Conservation (phyloP, 305 asterid genomes). For the Fraxinus albicans region DNA sequence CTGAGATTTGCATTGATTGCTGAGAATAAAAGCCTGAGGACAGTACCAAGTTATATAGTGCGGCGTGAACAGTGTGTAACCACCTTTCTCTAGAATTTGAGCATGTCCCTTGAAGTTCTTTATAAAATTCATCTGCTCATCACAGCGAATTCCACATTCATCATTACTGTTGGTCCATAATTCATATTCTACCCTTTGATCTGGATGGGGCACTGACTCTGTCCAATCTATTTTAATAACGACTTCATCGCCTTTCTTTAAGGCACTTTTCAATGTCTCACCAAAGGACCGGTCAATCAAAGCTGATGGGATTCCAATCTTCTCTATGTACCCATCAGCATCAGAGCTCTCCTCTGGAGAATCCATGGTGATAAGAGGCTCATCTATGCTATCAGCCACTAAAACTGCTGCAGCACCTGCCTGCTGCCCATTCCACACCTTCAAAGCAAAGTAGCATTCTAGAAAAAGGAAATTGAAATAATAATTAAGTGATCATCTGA, state of each 20-base stretch:
- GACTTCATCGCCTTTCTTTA: slow-evolving; percentile 49
- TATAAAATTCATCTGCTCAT: slow-evolving; percentile 73
- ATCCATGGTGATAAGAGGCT: slow-evolving; percentile 84
- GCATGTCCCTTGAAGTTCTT: slow-evolving; percentile 79
- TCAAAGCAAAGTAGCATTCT: slow-evolving; percentile 86
- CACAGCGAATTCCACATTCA: slow-evolving; percentile 85
- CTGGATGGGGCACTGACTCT: slow-evolving; percentile 87
- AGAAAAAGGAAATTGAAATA: slow-evolving; percentile 3
- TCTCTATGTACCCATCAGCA: slow-evolving; percentile 67
- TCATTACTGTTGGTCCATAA: slow-evolving; percentile 87
- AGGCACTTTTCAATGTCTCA: slow-evolving; percentile 46
- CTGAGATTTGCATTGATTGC: slow-evolving; percentile 73
- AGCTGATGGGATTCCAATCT: slow-evolving; percentile 76
- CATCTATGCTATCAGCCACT: slow-evolving; percentile 78
- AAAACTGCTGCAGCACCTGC: slow-evolving; percentile 91
- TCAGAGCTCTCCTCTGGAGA: slow-evolving; percentile 77
- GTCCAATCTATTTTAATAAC: slow-evolving; percentile 77
- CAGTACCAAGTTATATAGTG: slow-evolving; percentile 91
- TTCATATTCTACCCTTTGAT: slow-evolving; percentile 74
- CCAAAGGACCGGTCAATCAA: slow-evolving; percentile 62
- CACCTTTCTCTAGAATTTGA: slow-evolving; percentile 76
- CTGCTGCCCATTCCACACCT: slow-evolving; percentile 82
- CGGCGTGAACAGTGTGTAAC: slow-evolving; percentile 70
- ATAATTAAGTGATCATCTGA: not conserved
- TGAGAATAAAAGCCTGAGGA: slow-evolving; percentile 56